A percentile compares a stretch with the other conserved stretches of the same genome.
Evolutionary conservation across 352 stramenopile species (phyloP).

Genomic region (Phytophthora podocarpi): DNA sequence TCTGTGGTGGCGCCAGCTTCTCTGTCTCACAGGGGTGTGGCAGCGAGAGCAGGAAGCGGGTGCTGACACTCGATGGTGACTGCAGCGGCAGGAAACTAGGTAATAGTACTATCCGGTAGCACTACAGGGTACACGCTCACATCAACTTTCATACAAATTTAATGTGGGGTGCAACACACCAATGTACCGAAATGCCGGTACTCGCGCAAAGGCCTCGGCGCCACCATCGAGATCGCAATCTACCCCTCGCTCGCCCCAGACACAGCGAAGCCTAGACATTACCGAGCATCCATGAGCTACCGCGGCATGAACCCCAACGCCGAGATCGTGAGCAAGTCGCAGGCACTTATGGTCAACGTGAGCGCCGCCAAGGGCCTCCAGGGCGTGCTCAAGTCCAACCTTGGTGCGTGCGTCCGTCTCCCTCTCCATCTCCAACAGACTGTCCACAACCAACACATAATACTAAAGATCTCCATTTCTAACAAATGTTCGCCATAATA

Average conservation of each 20-base stretch:
- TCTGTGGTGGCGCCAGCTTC: no score
- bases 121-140: no score
- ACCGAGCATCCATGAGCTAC: constrained; percentile 55
- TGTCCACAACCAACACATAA: no score
- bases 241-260: constrained; percentile 20
- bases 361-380: constrained; percentile 97
- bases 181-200: constrained; percentile 17
- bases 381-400: constrained; percentile 94
- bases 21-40: no score
- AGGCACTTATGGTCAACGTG: constrained; percentile 97
- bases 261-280: constrained; percentile 3
- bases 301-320: constrained; percentile 94
- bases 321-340: constrained; percentile 97
- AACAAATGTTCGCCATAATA: no score
- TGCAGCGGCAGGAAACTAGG: no score
- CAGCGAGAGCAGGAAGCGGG: no score
- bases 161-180: no score
- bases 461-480: constrained; percentile 3
- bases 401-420: constrained; percentile 55
- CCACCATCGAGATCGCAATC: constrained; percentile 43
- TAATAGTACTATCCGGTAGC: no score
- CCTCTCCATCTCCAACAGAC: background rate
- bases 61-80: no score
- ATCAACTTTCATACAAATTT: no score
- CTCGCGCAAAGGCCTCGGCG: background rate